A percentile compares a stretch with the other conserved stretches of the same genome.
Conservation (phyloP, 306 rosid species). For the Purshia tridentata region DNA sequence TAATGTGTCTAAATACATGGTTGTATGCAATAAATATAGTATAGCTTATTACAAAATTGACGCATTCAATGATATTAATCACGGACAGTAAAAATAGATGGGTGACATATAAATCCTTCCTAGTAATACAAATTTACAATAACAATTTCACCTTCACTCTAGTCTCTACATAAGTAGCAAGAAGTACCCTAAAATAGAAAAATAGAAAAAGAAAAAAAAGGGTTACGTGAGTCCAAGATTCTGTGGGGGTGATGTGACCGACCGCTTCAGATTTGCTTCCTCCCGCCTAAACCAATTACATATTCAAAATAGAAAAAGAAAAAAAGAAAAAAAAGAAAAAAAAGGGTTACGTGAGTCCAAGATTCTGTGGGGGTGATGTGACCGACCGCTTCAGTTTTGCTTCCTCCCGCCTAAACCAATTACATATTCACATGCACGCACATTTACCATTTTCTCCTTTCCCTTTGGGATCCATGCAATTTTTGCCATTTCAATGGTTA, state of each 20-base stretch:
- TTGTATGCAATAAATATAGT: too few species aligned
- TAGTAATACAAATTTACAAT: too few species aligned
- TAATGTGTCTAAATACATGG: too few species aligned
- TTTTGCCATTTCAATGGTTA: neutral
- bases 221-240: conserved; percentile 20
- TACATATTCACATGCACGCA: conserved; percentile 34
- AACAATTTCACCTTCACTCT: too few species aligned
- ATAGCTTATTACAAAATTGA: too few species aligned
- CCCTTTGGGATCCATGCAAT: neutral
- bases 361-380: conserved; percentile 59
- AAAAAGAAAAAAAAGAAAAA: too few species aligned
- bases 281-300: conserved; percentile 25
- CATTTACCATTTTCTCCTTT: conserved; percentile 30
- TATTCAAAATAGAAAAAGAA: neutral
- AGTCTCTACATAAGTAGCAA: too few species aligned
- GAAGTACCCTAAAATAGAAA: neutral
- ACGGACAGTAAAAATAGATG: too few species aligned
- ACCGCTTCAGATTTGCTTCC: conserved; percentile 29
- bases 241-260: conserved; percentile 56
- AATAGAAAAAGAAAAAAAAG: neutral
- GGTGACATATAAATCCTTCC: too few species aligned
- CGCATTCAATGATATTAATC: too few species aligned
- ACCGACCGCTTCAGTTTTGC: conserved; percentile 36
- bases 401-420: conserved; percentile 25
- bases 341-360: neutral